Percentiles rank a stretch among this genome's conserved stretches.
Evolutionary conservation across 805 yeast genomes (phyloP).

Genomic region (Myxozyma geophila): DNA sequence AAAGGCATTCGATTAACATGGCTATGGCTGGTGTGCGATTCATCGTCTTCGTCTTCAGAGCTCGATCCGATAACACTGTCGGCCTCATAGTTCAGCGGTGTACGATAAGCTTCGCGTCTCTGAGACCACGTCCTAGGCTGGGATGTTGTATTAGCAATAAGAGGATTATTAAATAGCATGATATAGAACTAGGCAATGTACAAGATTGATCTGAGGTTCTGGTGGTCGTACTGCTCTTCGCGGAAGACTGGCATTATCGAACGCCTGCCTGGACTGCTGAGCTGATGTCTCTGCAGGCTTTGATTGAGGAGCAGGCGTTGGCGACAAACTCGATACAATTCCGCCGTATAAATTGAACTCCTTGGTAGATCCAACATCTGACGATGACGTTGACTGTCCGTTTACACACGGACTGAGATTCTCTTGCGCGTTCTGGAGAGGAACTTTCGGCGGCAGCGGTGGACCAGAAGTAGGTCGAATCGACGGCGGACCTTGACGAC

Average conservation of each 20-base stretch:
- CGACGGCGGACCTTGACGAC: not conserved
- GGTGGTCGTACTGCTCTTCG: not conserved
- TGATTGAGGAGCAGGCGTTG: not conserved
- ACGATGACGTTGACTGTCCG: not conserved
- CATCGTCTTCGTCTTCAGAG: not conserved
- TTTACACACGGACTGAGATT: not conserved
- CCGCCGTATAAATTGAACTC: conserved; percentile 5
- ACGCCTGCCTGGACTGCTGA: not conserved
- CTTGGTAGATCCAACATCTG: not conserved
- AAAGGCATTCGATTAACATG: not conserved
- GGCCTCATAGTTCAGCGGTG: conserved; percentile 1
- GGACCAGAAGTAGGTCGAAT: not conserved
- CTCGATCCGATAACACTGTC: conserved; percentile 6
- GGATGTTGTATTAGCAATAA: not conserved
- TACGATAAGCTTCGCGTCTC: not conserved
- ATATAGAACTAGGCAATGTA: not conserved
- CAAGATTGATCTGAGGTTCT: not conserved
- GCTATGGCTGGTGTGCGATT: not conserved
- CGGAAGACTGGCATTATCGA: not conserved
- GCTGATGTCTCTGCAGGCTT: not conserved
- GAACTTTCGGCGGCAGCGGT: conserved; percentile 19
- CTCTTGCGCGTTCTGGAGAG: conserved; percentile 5
- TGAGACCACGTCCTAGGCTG: not conserved
- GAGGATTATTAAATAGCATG: not conserved
- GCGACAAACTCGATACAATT: conserved; percentile 1